phyloP scores from a whole-genome alignment of 129 eudicot genomes.

The Erigeron canadensis region DNA sequence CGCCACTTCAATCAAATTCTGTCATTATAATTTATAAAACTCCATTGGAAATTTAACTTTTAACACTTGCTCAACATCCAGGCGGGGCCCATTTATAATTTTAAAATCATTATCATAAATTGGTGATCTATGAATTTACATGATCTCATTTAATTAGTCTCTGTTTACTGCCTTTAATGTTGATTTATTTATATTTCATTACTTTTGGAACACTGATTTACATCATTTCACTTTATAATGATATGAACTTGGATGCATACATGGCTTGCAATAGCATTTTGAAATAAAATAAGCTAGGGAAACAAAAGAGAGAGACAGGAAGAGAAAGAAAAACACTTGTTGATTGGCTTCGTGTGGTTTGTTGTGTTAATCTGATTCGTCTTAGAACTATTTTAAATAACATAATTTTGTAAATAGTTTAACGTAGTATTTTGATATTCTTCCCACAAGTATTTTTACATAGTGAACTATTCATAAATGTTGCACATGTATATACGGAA shows the following conservation, averaged over 20 bases:
- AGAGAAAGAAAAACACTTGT: background rate
- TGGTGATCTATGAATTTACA: background rate
- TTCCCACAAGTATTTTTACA: background rate
- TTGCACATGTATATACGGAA: no score
- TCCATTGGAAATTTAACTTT: no score
- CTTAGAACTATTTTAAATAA: background rate
- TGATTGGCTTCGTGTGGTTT: background rate
- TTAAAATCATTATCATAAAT: background rate
- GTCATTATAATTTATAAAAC: no score
- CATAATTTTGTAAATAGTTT: background rate
- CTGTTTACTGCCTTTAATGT: background rate
- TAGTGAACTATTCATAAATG: no score
- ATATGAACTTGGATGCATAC: conserved; percentile 10
- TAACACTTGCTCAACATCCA: no score
- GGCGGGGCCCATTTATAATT: background rate
- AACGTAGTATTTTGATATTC: background rate
- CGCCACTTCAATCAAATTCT: no score
- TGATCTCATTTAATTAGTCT: background rate
- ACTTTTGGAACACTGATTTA: background rate
- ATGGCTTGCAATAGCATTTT: conserved; percentile 22
- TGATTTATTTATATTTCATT: conserved; percentile 10
- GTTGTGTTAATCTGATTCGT: background rate
- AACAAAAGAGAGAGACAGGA: background rate
- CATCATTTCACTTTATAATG: conserved; percentile 18
- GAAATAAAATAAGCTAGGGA: background rate